A percentile compares a stretch with the other conserved stretches of the same genome.
Evolutionary conservation across 2,329 filamentous ascomycete genomes (phyloP).

Genomic region (Aspergillus nomiae): DNA sequence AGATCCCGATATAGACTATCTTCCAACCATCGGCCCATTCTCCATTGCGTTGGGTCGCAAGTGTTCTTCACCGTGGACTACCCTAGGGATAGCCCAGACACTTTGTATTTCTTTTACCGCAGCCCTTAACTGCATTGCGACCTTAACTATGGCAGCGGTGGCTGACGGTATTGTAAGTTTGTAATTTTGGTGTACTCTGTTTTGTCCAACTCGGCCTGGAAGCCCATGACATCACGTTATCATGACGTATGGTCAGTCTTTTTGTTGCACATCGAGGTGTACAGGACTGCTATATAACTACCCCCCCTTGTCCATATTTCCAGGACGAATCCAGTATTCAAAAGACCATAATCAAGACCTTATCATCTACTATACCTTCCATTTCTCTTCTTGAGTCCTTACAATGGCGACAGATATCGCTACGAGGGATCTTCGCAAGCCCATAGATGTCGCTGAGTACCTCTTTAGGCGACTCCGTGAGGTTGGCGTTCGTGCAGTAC

Average conservation of each 20-base stretch:
- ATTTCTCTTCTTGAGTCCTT: conserved; percentile 2
- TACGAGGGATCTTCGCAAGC: conserved; percentile 46
- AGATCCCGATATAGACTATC: conserved; percentile 3
- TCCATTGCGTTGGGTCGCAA: not conserved
- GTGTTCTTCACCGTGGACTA: conserved; percentile 1
- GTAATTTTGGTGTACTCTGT: not conserved
- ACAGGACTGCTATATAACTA: conserved; percentile 7
- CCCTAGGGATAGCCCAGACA: not conserved
- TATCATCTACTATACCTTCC: not conserved
- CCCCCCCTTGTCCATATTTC: not conserved
- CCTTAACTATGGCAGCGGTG: not conserved
- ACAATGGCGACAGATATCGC: conserved; percentile 45
- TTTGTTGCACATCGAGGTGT: not conserved
- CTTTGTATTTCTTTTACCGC: not conserved
- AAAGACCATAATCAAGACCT: not conserved
- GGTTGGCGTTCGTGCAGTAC: conserved; percentile 51
- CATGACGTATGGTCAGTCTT: conserved; percentile 22
- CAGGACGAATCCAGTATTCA: not conserved
- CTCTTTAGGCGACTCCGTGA: conserved; percentile 53
- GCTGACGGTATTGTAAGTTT: not conserved
- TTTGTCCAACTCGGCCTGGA: not conserved
- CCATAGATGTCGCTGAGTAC: conserved; percentile 51
- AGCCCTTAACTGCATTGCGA: not conserved
- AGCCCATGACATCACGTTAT: conserved; percentile 26
- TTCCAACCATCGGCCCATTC: conserved; percentile 3